phyloP scores from a whole-genome alignment of 2,329 filamentous ascomycete species.

The Trichoderma pleuroti region DNA sequence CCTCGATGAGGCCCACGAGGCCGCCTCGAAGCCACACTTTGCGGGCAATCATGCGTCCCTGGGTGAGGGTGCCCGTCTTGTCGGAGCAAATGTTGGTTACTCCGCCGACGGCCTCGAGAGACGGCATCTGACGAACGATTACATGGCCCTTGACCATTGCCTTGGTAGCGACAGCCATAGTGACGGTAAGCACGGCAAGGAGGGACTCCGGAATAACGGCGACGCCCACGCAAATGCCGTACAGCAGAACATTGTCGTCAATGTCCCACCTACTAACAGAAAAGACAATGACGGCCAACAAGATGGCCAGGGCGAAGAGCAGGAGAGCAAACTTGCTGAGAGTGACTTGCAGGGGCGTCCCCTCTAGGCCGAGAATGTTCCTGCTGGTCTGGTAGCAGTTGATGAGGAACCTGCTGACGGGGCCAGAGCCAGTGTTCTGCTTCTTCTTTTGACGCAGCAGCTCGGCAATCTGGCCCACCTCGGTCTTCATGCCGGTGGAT shows the following conservation, averaged over 20 bases:
- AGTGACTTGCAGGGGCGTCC: conserved; percentile 81
- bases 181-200: conserved; percentile 67
- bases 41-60: conserved; percentile 63
- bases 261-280: conserved; percentile 53
- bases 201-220: conserved; percentile 64
- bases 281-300: conserved; percentile 61
- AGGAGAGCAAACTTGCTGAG: conserved; percentile 80
- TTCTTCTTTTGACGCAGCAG: conserved; percentile 57
- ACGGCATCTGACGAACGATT: conserved; percentile 62
- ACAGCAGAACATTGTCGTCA: conserved; percentile 56
- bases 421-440: conserved; percentile 38
- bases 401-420: conserved; percentile 44
- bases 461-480: conserved; percentile 72
- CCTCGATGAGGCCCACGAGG: conserved; percentile 50
- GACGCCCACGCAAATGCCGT: conserved; percentile 59
- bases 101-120: conserved; percentile 63
- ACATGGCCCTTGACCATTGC: conserved; percentile 63
- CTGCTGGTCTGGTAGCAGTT: conserved; percentile 43
- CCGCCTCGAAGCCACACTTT: conserved; percentile 59
- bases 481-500: conserved; percentile 68
- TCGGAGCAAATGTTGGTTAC: conserved; percentile 70
- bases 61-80: conserved; percentile 66
- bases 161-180: conserved; percentile 64
- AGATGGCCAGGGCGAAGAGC: conserved; percentile 68
- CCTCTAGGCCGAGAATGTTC: conserved; percentile 62